Percentiles rank a stretch among this genome's conserved stretches.
Conservation (phyloP, 306 rosid species). For the Cicer pinnatifidum region DNA sequence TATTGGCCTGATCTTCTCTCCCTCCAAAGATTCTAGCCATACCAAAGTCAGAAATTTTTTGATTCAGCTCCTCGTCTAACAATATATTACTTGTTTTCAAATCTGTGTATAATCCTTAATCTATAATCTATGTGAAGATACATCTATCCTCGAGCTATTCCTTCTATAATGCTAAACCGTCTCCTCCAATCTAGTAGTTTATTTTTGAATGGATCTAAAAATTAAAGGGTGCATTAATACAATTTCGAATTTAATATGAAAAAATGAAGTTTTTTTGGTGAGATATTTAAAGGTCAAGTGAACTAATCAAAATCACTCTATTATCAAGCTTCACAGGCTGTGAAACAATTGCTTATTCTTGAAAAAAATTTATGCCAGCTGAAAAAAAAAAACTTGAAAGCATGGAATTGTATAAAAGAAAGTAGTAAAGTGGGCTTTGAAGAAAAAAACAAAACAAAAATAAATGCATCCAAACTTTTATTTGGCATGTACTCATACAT, state of each 20-base stretch:
- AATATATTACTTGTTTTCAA: conserved; percentile 45
- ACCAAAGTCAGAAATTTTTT: conserved; percentile 45
- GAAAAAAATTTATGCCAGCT: neutral
- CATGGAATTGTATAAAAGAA: neutral
- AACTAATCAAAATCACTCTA: neutral
- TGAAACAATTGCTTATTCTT: neutral
- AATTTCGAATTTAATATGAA: neutral
- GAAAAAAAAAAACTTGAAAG: neutral
- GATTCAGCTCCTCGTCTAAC: conserved; percentile 33
- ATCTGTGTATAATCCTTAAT: conserved; percentile 38
- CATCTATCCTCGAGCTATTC: conserved; percentile 35
- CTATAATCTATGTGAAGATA: conserved; percentile 44
- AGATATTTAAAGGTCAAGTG: neutral
- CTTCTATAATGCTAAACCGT: conserved; percentile 35
- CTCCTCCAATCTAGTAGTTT: conserved; percentile 34
- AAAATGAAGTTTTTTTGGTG: neutral
- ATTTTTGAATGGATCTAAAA: neutral
- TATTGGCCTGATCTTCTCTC: conserved; percentile 33
- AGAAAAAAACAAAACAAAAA: conserved; percentile 43
- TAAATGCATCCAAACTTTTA: conserved; percentile 46
- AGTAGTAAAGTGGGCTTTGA: neutral
- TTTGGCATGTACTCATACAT: conserved; percentile 55
- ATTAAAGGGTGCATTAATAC: neutral
- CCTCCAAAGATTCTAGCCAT: conserved; percentile 39
- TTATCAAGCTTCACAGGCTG: neutral